Conservation (phyloP, 768 basidiomycete species). For the Kwoniella europaea region DNA sequence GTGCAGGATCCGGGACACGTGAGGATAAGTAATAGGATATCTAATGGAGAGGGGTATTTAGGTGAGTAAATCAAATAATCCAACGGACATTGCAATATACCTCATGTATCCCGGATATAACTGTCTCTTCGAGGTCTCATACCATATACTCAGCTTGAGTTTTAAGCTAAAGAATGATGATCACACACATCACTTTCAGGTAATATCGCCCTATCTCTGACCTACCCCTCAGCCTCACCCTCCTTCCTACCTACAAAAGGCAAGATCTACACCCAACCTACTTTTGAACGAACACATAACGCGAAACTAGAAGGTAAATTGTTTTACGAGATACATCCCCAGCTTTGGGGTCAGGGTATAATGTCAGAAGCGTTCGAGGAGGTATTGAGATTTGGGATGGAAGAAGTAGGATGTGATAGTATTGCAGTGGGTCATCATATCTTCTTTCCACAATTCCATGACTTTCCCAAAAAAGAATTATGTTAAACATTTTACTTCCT, state of each 20-base stretch:
- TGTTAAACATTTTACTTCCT: too few species aligned
- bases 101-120: too few species aligned
- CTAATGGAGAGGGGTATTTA: conserved; percentile 44
- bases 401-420: conserved; percentile 44
- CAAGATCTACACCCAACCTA: conserved; percentile 34
- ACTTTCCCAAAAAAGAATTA: too few species aligned
- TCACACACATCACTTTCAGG: conserved; percentile 21
- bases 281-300: conserved; percentile 26
- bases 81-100: too few species aligned
- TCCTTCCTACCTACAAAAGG: conserved; percentile 31
- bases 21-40: conserved; percentile 36
- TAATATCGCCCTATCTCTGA: conserved; percentile 44
- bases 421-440: conserved; percentile 30
- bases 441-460: neutral
- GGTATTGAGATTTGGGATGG: conserved; percentile 50
- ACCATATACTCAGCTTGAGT: too few species aligned
- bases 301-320: conserved; percentile 32
- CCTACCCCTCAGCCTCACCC: neutral
- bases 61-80: conserved; percentile 28
- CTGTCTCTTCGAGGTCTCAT: too few species aligned
- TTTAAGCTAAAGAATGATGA: neutral
- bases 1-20: conserved; percentile 27
- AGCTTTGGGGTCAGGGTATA: conserved; percentile 52
- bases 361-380: conserved; percentile 53
- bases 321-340: conserved; percentile 56